Percentiles rank a stretch among this genome's conserved stretches.
These are phyloP conservation scores for Wolfiporia cocos DNA, from an alignment of 1,284 basidiomycete genomes.

Conservation along the genomic window DNA sequence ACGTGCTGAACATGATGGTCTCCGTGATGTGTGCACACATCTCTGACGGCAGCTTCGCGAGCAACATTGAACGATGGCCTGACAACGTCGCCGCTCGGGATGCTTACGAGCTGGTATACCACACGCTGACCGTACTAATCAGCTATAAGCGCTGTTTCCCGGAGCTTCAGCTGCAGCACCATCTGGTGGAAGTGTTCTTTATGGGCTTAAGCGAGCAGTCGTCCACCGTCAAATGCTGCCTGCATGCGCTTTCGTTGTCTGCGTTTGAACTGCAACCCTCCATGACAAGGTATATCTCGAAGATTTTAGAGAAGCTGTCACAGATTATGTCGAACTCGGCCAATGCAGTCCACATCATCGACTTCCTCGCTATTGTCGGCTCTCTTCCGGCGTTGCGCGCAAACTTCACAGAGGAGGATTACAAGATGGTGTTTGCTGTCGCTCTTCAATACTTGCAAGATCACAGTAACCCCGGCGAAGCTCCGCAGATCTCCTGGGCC, in stretches of 20 bases:
- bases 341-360: slow-evolving; percentile 94
- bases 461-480: slow-evolving; percentile 69
- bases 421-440: slow-evolving; percentile 92
- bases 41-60: slow-evolving; percentile 52
- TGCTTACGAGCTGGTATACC: slow-evolving; percentile 85
- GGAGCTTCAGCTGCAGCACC: slow-evolving; percentile 51
- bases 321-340: slow-evolving; percentile 94
- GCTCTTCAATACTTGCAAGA: slow-evolving; percentile 93
- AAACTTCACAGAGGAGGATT: slow-evolving; percentile 93
- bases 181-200: slow-evolving; percentile 82
- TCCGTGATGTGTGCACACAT: slow-evolving; percentile 69
- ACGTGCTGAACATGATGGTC: slow-evolving; percentile 62
- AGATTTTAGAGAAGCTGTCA: slow-evolving; percentile 84
- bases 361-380: slow-evolving; percentile 86
- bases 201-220: slow-evolving; percentile 75
- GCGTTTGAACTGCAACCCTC: slow-evolving; percentile 87
- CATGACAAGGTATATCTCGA: slow-evolving; percentile 75
- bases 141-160: slow-evolving; percentile 85
- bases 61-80: slow-evolving; percentile 59
- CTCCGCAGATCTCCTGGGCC: slow-evolving; percentile 72
- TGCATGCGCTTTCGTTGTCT: slow-evolving; percentile 86
- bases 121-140: slow-evolving; percentile 84
- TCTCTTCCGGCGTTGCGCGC: slow-evolving; percentile 77
- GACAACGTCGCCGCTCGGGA: slow-evolving; percentile 69
- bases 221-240: slow-evolving; percentile 85